phyloP scores from a whole-genome alignment of 148 eudicot genomes.

The Heliosperma pusillum region DNA sequence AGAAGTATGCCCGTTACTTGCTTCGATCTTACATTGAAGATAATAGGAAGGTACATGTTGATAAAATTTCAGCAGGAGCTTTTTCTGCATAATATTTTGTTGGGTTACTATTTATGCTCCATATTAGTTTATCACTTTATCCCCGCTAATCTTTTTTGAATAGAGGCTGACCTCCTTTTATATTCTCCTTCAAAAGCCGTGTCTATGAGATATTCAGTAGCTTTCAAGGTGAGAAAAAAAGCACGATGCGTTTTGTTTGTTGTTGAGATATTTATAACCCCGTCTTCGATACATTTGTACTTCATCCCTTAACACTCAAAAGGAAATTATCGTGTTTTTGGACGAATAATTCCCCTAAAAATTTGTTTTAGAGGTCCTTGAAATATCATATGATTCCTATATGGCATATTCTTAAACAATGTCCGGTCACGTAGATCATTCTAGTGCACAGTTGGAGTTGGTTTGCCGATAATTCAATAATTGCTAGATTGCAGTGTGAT shows the following conservation, averaged over 20 bases:
- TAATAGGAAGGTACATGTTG: constrained; percentile 62
- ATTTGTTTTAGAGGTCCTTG: neutral
- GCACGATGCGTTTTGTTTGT: neutral
- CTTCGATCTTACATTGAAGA: constrained; percentile 81
- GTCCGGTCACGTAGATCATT: neutral
- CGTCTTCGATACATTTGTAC: neutral
- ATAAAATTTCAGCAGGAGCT: neutral
- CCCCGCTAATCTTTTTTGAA: neutral
- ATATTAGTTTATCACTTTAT: neutral
- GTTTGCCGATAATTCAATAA: neutral
- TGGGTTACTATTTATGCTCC: neutral
- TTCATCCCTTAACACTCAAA: neutral
- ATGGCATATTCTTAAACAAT: neutral
- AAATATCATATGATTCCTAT: neutral
- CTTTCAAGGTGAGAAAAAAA: neutral
- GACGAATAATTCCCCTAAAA: neutral
- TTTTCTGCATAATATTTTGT: neutral
- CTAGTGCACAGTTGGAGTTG: neutral
- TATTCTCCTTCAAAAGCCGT: neutral
- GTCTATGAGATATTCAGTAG: neutral
- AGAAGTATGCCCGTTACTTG: constrained; percentile 69
- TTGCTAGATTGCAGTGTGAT: neutral
- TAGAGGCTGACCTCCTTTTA: neutral
- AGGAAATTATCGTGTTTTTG: neutral
- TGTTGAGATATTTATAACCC: neutral